A percentile compares a stretch with the other conserved stretches of the same genome.
Evolutionary conservation across 257 asterid species (phyloP).

Genomic region (Leptodermis oblonga): DNA sequence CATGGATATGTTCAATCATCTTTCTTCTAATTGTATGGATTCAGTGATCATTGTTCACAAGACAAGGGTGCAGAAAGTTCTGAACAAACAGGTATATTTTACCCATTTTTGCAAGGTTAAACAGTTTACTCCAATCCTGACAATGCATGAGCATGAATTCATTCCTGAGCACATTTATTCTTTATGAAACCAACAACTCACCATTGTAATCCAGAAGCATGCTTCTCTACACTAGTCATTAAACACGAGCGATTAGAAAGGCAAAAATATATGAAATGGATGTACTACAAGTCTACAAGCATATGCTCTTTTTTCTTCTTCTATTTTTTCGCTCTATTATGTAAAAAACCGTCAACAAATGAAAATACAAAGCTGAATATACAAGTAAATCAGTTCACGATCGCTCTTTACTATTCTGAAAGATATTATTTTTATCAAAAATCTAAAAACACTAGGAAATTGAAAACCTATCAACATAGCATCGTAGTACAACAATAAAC

Average conservation of each 20-base stretch:
- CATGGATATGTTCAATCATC: slow-evolving; percentile 24
- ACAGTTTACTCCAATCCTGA: neutral
- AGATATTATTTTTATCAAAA: slow-evolving; percentile 19
- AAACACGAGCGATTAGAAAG: neutral
- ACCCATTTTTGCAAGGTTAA: neutral
- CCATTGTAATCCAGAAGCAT: neutral
- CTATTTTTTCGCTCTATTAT: slow-evolving; percentile 7
- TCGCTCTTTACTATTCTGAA: slow-evolving; percentile 9
- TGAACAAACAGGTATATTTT: slow-evolving; percentile 5
- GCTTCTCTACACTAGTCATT: neutral
- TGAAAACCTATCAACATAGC: slow-evolving; percentile 35
- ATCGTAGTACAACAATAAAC: slow-evolving; percentile 14
- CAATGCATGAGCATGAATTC: neutral
- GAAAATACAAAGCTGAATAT: slow-evolving; percentile 13
- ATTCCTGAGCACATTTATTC: neutral
- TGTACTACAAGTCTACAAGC: neutral
- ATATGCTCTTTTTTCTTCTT: neutral
- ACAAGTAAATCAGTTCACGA: slow-evolving; percentile 4
- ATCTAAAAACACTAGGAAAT: slow-evolving; percentile 14
- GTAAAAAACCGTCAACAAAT: neutral
- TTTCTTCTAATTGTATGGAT: slow-evolving; percentile 27
- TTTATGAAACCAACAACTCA: neutral
- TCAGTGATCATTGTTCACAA: slow-evolving; percentile 36
- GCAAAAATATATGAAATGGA: neutral
- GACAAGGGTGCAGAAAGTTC: slow-evolving; percentile 1